Evolutionary conservation across 2,329 filamentous ascomycete genomes (phyloP).

Genomic region (Penicillium italicum): DNA sequence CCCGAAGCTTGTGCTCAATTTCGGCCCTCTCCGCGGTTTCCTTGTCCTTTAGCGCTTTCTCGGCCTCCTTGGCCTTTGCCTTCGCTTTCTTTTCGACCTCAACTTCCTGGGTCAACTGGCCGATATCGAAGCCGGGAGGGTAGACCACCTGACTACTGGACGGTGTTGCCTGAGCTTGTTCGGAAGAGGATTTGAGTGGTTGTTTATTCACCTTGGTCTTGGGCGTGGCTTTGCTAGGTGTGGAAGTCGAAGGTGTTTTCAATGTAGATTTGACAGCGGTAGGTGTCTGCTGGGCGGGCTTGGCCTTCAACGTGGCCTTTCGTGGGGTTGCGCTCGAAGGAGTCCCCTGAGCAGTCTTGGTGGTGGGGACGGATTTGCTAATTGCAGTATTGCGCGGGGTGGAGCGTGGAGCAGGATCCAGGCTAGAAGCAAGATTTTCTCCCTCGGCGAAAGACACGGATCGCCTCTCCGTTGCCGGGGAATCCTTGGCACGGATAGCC

Average conservation of each 20-base stretch:
- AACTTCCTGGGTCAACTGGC: neutral
- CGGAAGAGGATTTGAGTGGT: neutral
- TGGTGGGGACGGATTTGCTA: neutral
- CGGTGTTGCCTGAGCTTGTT: neutral
- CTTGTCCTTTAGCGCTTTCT: neutral
- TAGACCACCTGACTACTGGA: neutral
- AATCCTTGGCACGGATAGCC: slow-evolving; percentile 25
- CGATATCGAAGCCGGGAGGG: neutral
- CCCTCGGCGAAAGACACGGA: slow-evolving; percentile 29
- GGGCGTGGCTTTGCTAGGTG: neutral
- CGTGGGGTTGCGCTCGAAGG: neutral
- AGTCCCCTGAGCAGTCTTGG: neutral
- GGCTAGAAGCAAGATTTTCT: slow-evolving; percentile 11
- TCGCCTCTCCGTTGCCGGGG: slow-evolving; percentile 18
- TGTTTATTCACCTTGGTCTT: neutral
- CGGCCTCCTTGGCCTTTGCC: neutral
- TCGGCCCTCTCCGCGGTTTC: neutral
- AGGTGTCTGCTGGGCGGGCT: neutral
- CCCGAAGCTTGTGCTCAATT: neutral
- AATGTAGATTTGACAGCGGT: neutral
- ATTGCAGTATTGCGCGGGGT: neutral
- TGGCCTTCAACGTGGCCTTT: neutral
- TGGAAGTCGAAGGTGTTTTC: neutral
- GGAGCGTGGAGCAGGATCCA: neutral
- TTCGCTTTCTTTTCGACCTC: neutral